Percentiles rank a stretch among this genome's conserved stretches.
phyloP scores from a whole-genome alignment of 352 stramenopile species.

The Pythium dissimile region DNA sequence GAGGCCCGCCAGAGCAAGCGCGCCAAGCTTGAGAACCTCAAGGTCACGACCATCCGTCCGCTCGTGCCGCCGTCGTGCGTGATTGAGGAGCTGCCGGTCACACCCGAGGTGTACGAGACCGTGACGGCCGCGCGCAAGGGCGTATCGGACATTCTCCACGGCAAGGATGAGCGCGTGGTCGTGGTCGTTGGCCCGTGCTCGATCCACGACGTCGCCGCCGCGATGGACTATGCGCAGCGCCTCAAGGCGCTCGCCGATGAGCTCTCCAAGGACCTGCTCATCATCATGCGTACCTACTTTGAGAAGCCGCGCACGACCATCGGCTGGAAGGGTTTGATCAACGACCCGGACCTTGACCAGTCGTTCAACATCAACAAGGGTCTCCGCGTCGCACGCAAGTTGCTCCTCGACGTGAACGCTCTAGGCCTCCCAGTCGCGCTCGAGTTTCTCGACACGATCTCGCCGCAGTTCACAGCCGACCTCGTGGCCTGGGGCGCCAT shows the following conservation, averaged over 20 bases:
- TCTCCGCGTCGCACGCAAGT: slow-evolving; percentile 75
- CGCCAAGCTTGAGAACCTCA: slow-evolving; percentile 64
- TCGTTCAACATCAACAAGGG: slow-evolving; percentile 90
- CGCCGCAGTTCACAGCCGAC: slow-evolving; percentile 72
- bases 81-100: slow-evolving; percentile 73
- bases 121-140: slow-evolving; percentile 46
- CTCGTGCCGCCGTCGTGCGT: slow-evolving; percentile 66
- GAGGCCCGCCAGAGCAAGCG: slow-evolving; percentile 48
- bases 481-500: slow-evolving; percentile 83
- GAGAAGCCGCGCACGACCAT: slow-evolving; percentile 84
- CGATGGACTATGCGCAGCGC: slow-evolving; percentile 67
- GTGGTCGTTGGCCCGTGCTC: slow-evolving; percentile 79
- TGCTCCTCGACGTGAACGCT: slow-evolving; percentile 80
- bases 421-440: slow-evolving; percentile 71
- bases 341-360: slow-evolving; percentile 79
- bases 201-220: slow-evolving; percentile 75
- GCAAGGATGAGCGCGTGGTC: slow-evolving; percentile 65
- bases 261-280: slow-evolving; percentile 57
- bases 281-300: slow-evolving; percentile 89
- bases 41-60: slow-evolving; percentile 68
- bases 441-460: slow-evolving; percentile 85
- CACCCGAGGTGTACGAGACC: slow-evolving; percentile 59
- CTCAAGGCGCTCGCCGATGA: slow-evolving; percentile 56
- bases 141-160: slow-evolving; percentile 60
- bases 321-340: slow-evolving; percentile 85